Conservation (phyloP, 257 asterid genomes). For the Solanum paucissectum region DNA sequence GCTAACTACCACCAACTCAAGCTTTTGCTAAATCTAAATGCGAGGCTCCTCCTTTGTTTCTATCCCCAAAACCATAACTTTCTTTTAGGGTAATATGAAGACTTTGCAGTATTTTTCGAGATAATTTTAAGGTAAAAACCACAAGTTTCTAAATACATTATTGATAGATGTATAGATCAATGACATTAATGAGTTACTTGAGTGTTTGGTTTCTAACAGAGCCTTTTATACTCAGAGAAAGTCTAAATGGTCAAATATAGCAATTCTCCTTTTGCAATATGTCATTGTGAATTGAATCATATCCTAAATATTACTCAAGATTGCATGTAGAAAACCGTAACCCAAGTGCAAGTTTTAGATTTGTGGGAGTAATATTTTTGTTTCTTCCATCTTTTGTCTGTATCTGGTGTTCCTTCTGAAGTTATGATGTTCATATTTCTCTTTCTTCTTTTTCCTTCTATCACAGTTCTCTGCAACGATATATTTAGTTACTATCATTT, state of each 20-base stretch:
- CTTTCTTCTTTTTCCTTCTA: not conserved
- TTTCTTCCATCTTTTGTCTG: not conserved
- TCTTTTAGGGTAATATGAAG: not conserved
- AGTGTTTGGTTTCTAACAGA: not conserved
- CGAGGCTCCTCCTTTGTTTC: not conserved
- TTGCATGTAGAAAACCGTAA: not conserved
- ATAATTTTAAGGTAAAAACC: not conserved
- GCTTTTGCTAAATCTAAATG: not conserved
- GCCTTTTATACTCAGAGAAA: not conserved
- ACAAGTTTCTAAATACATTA: not conserved
- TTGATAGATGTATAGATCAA: not conserved
- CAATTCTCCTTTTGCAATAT: not conserved
- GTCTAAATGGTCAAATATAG: not conserved
- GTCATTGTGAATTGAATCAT: not conserved
- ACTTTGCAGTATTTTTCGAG: not conserved
- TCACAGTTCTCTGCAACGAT: not conserved
- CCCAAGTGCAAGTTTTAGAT: not conserved
- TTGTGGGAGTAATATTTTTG: not conserved
- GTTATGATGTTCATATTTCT: not conserved
- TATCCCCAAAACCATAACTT: not conserved
- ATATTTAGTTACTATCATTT: not conserved
- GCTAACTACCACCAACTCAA: not conserved
- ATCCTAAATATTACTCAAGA: not conserved
- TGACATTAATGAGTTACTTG: not conserved
- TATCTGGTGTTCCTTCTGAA: not conserved